Base-by-base conservation (phyloP, 2,329 filamentous ascomycete genomes). In the Colletotrichum horii region DNA sequence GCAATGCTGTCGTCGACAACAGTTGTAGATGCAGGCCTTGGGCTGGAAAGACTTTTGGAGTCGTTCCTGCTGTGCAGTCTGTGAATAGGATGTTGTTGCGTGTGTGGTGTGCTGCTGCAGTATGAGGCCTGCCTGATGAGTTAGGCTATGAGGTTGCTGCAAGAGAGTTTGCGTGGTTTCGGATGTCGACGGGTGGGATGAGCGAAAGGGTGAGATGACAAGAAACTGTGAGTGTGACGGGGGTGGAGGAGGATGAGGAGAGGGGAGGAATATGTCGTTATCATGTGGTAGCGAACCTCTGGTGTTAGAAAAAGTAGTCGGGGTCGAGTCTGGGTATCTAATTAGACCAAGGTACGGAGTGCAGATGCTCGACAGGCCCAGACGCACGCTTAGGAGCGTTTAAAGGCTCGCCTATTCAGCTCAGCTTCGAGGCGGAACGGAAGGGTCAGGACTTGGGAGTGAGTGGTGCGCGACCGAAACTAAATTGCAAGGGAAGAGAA, bases 201-300 rank as follows among this genome's bases (percentile, higher is more conserved):
- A 56, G 73, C 58, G 66, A 66, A 73, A 71, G 65, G 22, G 75
- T 69, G 73, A 76, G 76, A 73, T 67, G 77, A 66, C 62, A 75
- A 78, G 69, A 76, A 77, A 68, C 70, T 72, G 64, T 76, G 43
- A 75, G 58, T 75, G 74, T 36, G 60, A 71, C 74, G 65, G 56
- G 28, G 55, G 55, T n/a, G 28, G 28, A 8, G 38, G 55, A 28
- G 38, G 16, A 48, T 32, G 64, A 15, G 28, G 22, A 52, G 38
- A 60, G 66, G 56, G 60, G 28, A 52, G 66, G 66, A 48, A 62
- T 62, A 66, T 67, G 73, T 72, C 64, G 66, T 66, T 75, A 67
- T 72, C 69, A 72, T 75, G 73, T 68, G 73, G 69, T 73, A 67
- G 70, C 67, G 67, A 61, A 71, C 72, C 67, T 74, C 67, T 52